Conservation (phyloP, 768 basidiomycete species). For the Trametes cubensis region DNA sequence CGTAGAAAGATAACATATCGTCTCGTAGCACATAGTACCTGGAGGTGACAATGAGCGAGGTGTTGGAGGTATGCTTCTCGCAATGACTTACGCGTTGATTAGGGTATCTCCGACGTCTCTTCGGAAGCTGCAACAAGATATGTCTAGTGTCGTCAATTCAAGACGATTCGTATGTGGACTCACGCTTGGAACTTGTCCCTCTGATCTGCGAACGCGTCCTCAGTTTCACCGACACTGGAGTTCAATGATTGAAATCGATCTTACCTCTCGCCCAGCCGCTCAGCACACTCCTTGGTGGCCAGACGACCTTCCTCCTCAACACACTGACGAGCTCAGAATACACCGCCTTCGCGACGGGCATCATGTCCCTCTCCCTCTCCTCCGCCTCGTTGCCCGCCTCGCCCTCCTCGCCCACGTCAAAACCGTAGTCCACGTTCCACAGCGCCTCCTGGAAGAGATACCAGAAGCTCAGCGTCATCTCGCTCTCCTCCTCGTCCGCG, state of each 20-base stretch:
- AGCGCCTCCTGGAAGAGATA: conserved; percentile 88
- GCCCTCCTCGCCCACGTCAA: conserved; percentile 34
- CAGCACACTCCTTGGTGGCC: conserved; percentile 53
- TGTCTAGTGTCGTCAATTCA: conserved; percentile 2
- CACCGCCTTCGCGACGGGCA: conserved; percentile 66
- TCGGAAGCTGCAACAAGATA: conserved; percentile 58
- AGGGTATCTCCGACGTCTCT: conserved; percentile 86
- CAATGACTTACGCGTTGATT: conserved; percentile 73
- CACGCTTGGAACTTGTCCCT: conserved; percentile 79
- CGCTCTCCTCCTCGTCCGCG: conserved; percentile 85
- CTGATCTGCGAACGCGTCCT: conserved; percentile 56
- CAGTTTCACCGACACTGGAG: background rate
- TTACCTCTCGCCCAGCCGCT: conserved; percentile 71
- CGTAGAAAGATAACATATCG: conserved; percentile 75
- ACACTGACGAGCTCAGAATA: conserved; percentile 78
- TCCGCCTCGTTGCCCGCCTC: conserved; percentile 18
- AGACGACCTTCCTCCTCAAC: conserved; percentile 72
- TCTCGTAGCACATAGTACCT: conserved; percentile 88
- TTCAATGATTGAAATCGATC: conserved; percentile 22
- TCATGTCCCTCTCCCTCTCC: conserved; percentile 42
- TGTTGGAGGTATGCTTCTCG: background rate
- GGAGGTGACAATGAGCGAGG: conserved; percentile 17
- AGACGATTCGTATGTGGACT: conserved; percentile 30
- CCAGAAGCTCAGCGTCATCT: conserved; percentile 88
- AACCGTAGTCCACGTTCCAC: conserved; percentile 64